Evolutionary conservation across 805 yeast species (phyloP).

Genomic region (Barnettozyma pratensis): DNA sequence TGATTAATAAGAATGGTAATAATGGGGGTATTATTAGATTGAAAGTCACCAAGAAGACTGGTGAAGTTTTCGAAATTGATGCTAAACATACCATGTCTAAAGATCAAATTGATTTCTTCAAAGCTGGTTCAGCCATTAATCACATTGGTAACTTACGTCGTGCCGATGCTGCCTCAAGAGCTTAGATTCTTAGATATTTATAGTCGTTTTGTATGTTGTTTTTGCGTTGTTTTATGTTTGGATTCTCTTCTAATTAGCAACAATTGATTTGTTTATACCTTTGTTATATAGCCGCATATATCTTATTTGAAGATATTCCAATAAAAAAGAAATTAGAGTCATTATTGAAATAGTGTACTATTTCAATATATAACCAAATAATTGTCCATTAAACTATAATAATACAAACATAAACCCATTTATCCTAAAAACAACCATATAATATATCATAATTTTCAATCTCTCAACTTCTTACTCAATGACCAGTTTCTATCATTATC

Average conservation of each 20-base stretch:
- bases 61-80: conserved; percentile 61
- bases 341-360: too few species aligned
- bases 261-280: too few species aligned
- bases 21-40: conserved; percentile 79
- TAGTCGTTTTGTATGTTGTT: too few species aligned
- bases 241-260: too few species aligned
- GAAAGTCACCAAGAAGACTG: conserved; percentile 69
- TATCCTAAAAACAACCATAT: too few species aligned
- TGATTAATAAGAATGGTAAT: conserved; percentile 77
- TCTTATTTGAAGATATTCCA: too few species aligned
- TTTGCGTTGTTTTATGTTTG: too few species aligned
- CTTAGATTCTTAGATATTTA: neutral
- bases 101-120: conserved; percentile 94
- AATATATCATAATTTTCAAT: neutral
- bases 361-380: too few species aligned
- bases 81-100: conserved; percentile 95
- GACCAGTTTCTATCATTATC: conserved; percentile 72
- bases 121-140: conserved; percentile 96
- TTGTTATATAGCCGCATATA: too few species aligned
- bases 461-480: conserved; percentile 43
- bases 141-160: conserved; percentile 64
- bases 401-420: too few species aligned
- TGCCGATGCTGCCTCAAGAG: conserved; percentile 22
- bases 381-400: too few species aligned
- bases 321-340: too few species aligned